Evolutionary conservation across 2,329 filamentous ascomycete genomes (phyloP).

Genomic region (Monilinia fructigena): DNA sequence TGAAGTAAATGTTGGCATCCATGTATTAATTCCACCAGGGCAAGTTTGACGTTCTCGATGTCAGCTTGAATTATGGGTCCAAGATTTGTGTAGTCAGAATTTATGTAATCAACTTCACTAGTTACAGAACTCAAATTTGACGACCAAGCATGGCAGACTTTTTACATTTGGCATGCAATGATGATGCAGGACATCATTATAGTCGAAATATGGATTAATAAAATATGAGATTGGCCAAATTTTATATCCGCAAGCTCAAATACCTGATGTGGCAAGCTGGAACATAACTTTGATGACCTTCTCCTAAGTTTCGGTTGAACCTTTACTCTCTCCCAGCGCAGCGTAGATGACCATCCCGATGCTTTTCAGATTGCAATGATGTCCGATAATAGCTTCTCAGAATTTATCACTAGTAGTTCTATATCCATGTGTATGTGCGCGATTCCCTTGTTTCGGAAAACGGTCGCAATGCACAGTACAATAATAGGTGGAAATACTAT

Average conservation of each 20-base stretch:
- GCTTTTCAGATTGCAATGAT: background rate
- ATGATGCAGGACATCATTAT: background rate
- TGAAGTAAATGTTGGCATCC: background rate
- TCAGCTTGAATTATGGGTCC: background rate
- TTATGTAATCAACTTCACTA: constrained; percentile 14
- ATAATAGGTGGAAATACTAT: background rate
- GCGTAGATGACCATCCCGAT: background rate
- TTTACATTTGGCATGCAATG: background rate
- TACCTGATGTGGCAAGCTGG: background rate
- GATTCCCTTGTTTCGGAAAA: background rate
- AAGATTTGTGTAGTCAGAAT: background rate
- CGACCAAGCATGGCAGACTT: background rate
- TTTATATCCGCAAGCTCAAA: background rate
- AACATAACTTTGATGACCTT: background rate
- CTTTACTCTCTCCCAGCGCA: background rate
- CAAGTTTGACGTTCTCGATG: background rate
- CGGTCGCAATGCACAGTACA: background rate
- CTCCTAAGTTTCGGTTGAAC: background rate
- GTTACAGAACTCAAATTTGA: background rate
- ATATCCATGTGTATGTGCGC: background rate
- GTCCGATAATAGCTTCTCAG: background rate
- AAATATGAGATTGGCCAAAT: background rate
- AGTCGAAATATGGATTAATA: background rate
- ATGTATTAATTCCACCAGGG: background rate
- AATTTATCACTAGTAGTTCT: too few relatives aligned